Evolutionary conservation across 2,329 filamentous ascomycete species (phyloP).

Genomic region (Scedosporium apiospermum): DNA sequence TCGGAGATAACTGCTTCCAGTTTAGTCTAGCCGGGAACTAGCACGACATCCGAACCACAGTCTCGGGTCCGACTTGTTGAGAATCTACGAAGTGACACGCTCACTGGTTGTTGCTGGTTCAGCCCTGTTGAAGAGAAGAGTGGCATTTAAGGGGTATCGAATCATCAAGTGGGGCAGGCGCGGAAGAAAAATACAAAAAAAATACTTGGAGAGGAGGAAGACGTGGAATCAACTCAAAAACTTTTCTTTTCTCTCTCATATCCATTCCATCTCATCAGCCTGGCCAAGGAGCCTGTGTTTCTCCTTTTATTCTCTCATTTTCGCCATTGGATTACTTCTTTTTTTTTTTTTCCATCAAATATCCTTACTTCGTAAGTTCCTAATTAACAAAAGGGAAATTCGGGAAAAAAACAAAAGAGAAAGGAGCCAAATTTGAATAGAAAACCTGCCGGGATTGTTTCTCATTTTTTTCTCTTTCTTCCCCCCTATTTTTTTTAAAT

Average conservation of each 20-base stretch:
- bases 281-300: neutral
- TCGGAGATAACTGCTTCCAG: neutral
- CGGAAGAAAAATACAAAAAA: neutral
- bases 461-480: neutral
- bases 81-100: neutral
- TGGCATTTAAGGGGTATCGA: neutral
- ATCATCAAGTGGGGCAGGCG: neutral
- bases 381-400: neutral
- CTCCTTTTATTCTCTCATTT: neutral
- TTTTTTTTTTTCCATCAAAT: neutral
- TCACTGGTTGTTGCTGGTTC: neutral
- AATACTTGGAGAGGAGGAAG: neutral
- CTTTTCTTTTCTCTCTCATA: neutral
- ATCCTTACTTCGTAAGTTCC: neutral
- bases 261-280: neutral
- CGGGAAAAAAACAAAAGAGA: neutral
- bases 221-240: neutral
- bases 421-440: too few species aligned
- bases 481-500: neutral
- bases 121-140: neutral
- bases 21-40: neutral
- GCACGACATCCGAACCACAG: neutral
- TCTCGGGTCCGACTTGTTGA: neutral
- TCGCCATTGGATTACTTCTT: neutral
- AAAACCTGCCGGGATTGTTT: neutral